phyloP scores from a whole-genome alignment of 2,329 filamentous ascomycete species.

The Fusarium sp. region DNA sequence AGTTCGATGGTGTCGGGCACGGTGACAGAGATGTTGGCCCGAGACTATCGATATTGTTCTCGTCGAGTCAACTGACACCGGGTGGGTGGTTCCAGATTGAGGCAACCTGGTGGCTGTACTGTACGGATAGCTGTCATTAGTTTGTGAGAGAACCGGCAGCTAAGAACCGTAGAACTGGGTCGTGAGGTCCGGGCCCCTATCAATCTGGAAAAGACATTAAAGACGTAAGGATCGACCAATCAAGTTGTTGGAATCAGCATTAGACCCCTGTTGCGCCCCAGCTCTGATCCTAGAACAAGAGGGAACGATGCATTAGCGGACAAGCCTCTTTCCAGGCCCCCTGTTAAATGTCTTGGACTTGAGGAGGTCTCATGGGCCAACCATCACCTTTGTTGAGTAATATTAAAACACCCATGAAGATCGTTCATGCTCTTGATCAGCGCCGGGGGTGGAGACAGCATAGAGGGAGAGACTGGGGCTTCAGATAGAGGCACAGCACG shows the following conservation, averaged over 20 bases:
- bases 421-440: constrained; percentile 1
- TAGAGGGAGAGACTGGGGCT: not conserved
- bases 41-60: constrained; percentile 1
- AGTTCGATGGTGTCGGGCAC: not conserved
- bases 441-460: not conserved
- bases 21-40: not conserved
- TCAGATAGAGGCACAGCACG: constrained; percentile 1
- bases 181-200: constrained; percentile 19
- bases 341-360: constrained; percentile 22
- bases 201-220: constrained; percentile 35
- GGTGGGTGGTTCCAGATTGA: not conserved
- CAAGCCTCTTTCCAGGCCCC: constrained; percentile 27
- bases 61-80: constrained; percentile 3
- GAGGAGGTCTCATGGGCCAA: constrained; percentile 5
- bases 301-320: constrained; percentile 8
- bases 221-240: constrained; percentile 37
- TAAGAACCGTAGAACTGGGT: constrained; percentile 1
- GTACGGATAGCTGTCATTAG: not conserved
- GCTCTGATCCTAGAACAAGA: constrained; percentile 16
- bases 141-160: not conserved
- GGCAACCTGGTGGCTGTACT: not conserved
- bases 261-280: constrained; percentile 26
- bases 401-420: not conserved
- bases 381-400: constrained; percentile 19
- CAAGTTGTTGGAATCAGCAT: constrained; percentile 8